Evolutionary conservation across 139 green algal genomes (phyloP), one percentile per base, ranked within the genome.

Genomic region (Pleodorina starrii): DNA sequence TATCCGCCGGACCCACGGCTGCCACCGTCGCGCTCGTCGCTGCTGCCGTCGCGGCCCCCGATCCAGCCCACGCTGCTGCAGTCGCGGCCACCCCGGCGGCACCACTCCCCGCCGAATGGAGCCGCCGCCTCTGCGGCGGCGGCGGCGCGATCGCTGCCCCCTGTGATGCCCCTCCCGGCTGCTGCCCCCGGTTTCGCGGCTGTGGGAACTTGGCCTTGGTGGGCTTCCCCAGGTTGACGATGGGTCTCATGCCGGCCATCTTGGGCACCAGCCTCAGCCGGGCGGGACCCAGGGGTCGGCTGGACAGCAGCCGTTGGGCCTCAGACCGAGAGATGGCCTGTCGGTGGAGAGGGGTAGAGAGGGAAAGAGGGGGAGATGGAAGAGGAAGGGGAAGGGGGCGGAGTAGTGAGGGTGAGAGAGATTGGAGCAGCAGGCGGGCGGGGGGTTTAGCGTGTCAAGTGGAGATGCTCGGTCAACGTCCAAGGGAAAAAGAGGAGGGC

Each of bases 181-280:
- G 40, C n/a, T 32, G 43, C 40, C 42, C 42, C 44, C 38, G 73
- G 0, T 40, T n/a, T n/a, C 21, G 7, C 9, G 14, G 32, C 46
- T 32, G 68, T 23, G 69, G 71, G 74, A 97, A 96, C 0, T 43
- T 40, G 10, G 94, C 95, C 0, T 83, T 43, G 12, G 87, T 92
- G 54, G 72, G 12, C 42, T 63, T 82, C 46, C 94, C 92, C 44
- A 99, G 87, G 91, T 97, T 98, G 11, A 94, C 90, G 46, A 99
- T 97, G 29, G 96, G 94, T 0, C 97, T 88, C 89, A 98, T 89
- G 54, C 95, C 95, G 54, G 66, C 17, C 60, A 86, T 69, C 91
- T 99, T 98, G 66, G 97, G 97, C 85, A 99, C 84, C 40, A 99
- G 87, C 25, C 97, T 92, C 75, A 99, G 87, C 19, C 75, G 76